Evolutionary conservation across 179 eudicot genomes (phyloP), one percentile per base, ranked within the genome.

Genomic region (Patellifolia procumbens): DNA sequence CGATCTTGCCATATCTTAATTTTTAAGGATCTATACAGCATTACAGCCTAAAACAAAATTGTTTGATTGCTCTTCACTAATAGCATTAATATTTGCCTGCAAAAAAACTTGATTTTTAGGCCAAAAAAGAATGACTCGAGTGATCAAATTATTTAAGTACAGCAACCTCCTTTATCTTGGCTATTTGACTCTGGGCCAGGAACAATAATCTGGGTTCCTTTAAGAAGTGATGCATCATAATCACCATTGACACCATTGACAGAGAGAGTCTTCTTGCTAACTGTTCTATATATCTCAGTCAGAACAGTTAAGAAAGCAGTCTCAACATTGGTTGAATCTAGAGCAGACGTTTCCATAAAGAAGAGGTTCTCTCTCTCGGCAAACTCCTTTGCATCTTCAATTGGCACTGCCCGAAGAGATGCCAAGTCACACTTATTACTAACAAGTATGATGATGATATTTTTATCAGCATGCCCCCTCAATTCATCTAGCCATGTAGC

Each of bases 321-420:
- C 15, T 51, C 55, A 7, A 51, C 55, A 51, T 51, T 6, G 17
- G 19, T 10, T 10, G 55, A 15, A 3, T 51, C 55, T 9, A 51
- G 55, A 51, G 55, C 55, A 17, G 55, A 51, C 4, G 55, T 51
- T 17, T 51, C 55, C 19, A 51, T 10, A 19, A 51, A 51, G 55
- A 9, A 55, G 28, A 55, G 26, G 0, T 32, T 73, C 65, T 84
- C 87, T 49, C 79, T 78, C 48, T 84, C 87, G 0, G 84, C 87
- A 78, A 84, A 84, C 73, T 84, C 84, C 63, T 79, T 81, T 20
- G 84, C 87, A 63, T 84, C 84, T 65, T 84, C 87, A 19, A 55
- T 51, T 1, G 84, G 82, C 0, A 84, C 84, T 4, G 81, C 87
- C 72, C 87, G 61, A 0, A 84, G 84, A 24, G 80, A 72, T 17